Evolutionary conservation across 2,329 filamentous ascomycete species (phyloP).

Genomic region (Stachybotrys echinatus): DNA sequence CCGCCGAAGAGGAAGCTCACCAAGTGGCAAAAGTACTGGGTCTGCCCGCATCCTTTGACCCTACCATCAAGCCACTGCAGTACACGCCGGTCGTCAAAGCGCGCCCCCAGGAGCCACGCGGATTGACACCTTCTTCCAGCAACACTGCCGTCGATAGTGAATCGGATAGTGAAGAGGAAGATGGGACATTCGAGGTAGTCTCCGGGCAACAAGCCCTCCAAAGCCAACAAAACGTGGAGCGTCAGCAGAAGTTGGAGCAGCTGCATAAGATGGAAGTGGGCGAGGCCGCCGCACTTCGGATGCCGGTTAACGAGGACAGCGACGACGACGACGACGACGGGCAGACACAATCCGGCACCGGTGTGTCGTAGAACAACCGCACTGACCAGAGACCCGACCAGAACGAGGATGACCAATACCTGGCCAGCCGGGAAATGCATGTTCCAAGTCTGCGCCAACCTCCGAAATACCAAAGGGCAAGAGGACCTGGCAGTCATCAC

Average conservation of each 20-base stretch:
- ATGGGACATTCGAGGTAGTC: conserved; percentile 39
- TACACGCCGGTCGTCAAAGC: conserved; percentile 7
- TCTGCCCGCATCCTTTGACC: conserved; percentile 57
- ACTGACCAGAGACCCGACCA: neutral
- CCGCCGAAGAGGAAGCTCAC: conserved; percentile 59
- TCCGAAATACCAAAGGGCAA: conserved; percentile 1
- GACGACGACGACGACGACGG: conserved; percentile 31
- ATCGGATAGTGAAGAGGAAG: conserved; percentile 32
- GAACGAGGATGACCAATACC: neutral
- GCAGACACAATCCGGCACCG: conserved; percentile 14
- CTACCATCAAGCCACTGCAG: conserved; percentile 50
- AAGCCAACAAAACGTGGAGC: conserved; percentile 30
- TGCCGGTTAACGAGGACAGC: conserved; percentile 30
- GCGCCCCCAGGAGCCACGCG: conserved; percentile 11
- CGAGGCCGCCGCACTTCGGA: conserved; percentile 47
- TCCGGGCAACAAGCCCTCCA: conserved; percentile 24
- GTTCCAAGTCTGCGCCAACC: neutral
- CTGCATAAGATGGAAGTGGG: conserved; percentile 56
- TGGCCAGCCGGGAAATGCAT: neutral
- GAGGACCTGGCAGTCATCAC: too few relatives aligned
- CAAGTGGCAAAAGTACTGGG: conserved; percentile 59
- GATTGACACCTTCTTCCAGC: conserved; percentile 18
- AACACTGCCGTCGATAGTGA: conserved; percentile 35
- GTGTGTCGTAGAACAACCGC: conserved; percentile 18
- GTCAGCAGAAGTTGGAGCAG: conserved; percentile 44